phyloP scores from a whole-genome alignment of 2,329 filamentous ascomycete genomes.

The Grosmannia penicillata region DNA sequence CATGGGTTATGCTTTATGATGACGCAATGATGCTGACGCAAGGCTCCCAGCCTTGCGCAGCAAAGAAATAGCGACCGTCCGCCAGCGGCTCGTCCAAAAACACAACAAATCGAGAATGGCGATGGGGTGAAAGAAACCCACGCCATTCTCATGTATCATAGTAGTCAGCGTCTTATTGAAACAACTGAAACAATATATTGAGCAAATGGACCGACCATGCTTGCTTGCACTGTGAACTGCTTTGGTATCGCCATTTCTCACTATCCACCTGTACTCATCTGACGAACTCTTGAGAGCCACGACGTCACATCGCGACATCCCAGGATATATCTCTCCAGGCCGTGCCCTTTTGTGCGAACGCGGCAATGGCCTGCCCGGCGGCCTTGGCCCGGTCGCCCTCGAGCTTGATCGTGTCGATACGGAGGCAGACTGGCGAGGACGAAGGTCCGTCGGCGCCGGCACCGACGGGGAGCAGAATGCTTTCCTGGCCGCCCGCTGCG shows the following conservation, averaged over 20 bases:
- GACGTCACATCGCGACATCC: conserved; percentile 1
- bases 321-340: conserved; percentile 3
- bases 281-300: neutral
- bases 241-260: neutral
- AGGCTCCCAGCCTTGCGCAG: no score
- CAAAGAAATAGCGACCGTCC: no score
- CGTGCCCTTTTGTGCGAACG: conserved; percentile 8
- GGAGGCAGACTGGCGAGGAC: conserved; percentile 9
- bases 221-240: no score
- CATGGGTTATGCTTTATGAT: neutral
- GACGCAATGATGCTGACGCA: neutral
- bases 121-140: no score
- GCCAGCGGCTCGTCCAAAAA: neutral
- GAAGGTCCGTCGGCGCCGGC: neutral
- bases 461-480: conserved; percentile 10
- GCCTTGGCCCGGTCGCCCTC: conserved; percentile 18
- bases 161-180: no score
- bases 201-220: no score
- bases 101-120: no score
- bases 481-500: conserved; percentile 1
- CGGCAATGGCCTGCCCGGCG: conserved; percentile 14
- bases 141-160: no score
- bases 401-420: conserved; percentile 18
- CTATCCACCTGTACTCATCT: neutral
- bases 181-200: no score